These are phyloP conservation scores for Xylaria sp. DNA, from an alignment of 2,329 filamentous ascomycete species.

Conservation along the genomic window DNA sequence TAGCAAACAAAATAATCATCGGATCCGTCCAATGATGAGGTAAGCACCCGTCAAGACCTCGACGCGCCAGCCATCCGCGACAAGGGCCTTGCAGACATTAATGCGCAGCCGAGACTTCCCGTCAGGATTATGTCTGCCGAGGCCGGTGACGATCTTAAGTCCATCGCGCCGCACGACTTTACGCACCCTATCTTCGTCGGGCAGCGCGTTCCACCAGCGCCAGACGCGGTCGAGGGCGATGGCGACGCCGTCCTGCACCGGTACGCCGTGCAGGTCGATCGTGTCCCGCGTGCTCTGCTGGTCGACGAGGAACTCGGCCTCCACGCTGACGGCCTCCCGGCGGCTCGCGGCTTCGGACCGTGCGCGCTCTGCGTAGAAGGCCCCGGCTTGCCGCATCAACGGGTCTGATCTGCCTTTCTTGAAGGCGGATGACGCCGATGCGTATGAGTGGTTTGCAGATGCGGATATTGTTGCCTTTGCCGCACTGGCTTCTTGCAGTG, in stretches of 20 bases:
- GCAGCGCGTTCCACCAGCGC: slow-evolving; percentile 79
- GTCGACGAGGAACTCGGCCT: slow-evolving; percentile 76
- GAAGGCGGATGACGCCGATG: slow-evolving; percentile 55
- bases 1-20: slow-evolving; percentile 10
- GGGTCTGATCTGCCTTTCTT: slow-evolving; percentile 71
- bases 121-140: slow-evolving; percentile 80
- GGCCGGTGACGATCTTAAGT: slow-evolving; percentile 82
- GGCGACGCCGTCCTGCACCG: slow-evolving; percentile 80
- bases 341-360: slow-evolving; percentile 70
- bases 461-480: slow-evolving; percentile 37
- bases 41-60: slow-evolving; percentile 77
- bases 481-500: slow-evolving; percentile 36
- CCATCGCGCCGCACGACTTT: slow-evolving; percentile 61
- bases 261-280: slow-evolving; percentile 86
- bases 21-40: slow-evolving; percentile 70
- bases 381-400: slow-evolving; percentile 78
- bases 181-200: slow-evolving; percentile 71
- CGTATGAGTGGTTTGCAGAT: slow-evolving; percentile 45
- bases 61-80: slow-evolving; percentile 84
- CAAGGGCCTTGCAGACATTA: slow-evolving; percentile 79
- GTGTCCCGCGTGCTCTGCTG: slow-evolving; percentile 68
- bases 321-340: slow-evolving; percentile 67
- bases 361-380: slow-evolving; percentile 77
- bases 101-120: slow-evolving; percentile 81
- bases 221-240: slow-evolving; percentile 76